phyloP scores from a whole-genome alignment of 2,329 filamentous ascomycete genomes.

The Periconia sp. region DNA sequence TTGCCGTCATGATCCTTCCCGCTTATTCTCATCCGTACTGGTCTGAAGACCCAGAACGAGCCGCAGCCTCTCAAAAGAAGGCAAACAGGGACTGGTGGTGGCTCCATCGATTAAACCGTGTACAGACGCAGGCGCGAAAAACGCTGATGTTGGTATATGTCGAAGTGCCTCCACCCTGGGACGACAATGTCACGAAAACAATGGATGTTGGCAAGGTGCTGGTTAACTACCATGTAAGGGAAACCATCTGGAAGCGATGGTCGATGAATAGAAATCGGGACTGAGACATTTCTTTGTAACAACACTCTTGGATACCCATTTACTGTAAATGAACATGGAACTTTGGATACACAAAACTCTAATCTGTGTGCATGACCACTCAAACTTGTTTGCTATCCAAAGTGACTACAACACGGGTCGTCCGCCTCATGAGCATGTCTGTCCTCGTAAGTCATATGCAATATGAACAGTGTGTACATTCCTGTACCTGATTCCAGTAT shows the following conservation, averaged over 20 bases:
- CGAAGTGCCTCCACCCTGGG: constrained; percentile 74
- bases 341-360: too few species aligned
- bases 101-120: constrained; percentile 86
- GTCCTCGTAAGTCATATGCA: too few species aligned
- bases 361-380: too few species aligned
- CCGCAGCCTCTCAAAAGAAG: constrained; percentile 56
- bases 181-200: constrained; percentile 43
- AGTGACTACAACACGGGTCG: too few species aligned
- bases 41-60: constrained; percentile 52
- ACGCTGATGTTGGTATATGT: constrained; percentile 88
- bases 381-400: too few species aligned
- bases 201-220: constrained; percentile 65
- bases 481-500: too few species aligned
- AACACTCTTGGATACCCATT: not conserved
- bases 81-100: constrained; percentile 69
- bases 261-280: constrained; percentile 75
- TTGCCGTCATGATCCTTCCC: constrained; percentile 81
- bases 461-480: too few species aligned
- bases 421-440: too few species aligned
- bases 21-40: constrained; percentile 77
- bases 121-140: constrained; percentile 88
- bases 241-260: constrained; percentile 82
- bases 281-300: constrained; percentile 29
- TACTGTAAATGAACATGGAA: too few species aligned
- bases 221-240: constrained; percentile 72